Conservation (phyloP, 78 protist genomes). For the Dictyostelium firmibasis region DNA sequence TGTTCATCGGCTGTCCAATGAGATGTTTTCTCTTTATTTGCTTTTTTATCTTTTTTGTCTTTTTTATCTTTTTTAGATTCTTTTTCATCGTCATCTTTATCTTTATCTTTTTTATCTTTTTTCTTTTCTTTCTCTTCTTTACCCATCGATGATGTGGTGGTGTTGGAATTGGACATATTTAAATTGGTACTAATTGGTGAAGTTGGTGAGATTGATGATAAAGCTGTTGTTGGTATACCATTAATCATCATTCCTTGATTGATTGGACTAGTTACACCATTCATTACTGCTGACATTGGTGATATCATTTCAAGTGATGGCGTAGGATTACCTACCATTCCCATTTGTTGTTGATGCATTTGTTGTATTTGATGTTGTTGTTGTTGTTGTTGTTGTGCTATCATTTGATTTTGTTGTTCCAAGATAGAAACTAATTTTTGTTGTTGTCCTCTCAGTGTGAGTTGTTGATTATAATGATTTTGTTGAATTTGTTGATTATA, state of each 20-base stretch:
- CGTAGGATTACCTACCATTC: neutral
- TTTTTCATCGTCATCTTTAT: neutral
- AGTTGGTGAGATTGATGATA: neutral
- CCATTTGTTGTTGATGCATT: neutral
- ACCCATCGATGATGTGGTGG: neutral
- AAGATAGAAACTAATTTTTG: neutral
- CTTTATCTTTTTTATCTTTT: neutral
- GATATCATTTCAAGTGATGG: neutral
- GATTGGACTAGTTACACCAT: neutral
- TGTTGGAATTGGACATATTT: neutral
- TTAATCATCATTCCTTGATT: neutral
- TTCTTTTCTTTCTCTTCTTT: slow-evolving; percentile 1
- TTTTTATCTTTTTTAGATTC: neutral
- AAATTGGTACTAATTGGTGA: neutral
- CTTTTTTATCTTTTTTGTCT: neutral
- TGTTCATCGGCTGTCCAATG: slow-evolving; percentile 70
- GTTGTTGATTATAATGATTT: neutral
- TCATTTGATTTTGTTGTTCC: neutral
- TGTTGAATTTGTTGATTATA: neutral
- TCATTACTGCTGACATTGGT: neutral
- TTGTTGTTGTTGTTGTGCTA: neutral
- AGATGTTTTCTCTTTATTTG: slow-evolving; percentile 15
- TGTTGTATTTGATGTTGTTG: neutral
- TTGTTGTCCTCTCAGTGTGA: neutral
- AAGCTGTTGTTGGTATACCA: slow-evolving; percentile 1